These are phyloP conservation scores for Kwoniella bestiolae DNA, from an alignment of 768 basidiomycete genomes.

Conservation along the genomic window DNA sequence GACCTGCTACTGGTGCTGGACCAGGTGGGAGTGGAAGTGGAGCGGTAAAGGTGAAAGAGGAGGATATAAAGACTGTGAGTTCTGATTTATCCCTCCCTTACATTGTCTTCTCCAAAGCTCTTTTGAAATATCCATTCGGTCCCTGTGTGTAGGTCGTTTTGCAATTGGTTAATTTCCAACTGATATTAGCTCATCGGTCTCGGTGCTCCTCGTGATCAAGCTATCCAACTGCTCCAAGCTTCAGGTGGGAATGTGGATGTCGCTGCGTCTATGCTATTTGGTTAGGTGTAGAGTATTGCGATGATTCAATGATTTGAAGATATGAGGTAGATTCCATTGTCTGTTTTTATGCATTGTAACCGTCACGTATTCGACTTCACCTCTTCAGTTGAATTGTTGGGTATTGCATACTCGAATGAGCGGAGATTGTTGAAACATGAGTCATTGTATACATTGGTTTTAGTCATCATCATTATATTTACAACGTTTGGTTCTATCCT, in stretches of 20 bases:
- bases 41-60: slow-evolving; percentile 61
- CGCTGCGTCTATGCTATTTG: slow-evolving; percentile 84
- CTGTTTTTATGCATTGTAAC: too few species aligned
- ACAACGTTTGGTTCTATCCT: not conserved
- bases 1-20: slow-evolving; percentile 24
- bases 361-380: too few species aligned
- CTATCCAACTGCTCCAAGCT: slow-evolving; percentile 74
- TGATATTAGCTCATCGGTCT: slow-evolving; percentile 67
- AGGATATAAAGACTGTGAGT: slow-evolving; percentile 62
- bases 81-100: too few species aligned
- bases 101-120: too few species aligned
- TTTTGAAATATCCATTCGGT: too few species aligned
- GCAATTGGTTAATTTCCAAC: not conserved
- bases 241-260: slow-evolving; percentile 84
- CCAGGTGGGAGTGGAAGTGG: slow-evolving; percentile 32
- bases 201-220: slow-evolving; percentile 76
- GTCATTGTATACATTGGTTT: slow-evolving; percentile 4
- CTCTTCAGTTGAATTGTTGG: too few species aligned
- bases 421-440: too few species aligned
- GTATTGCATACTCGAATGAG: too few species aligned
- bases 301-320: too few species aligned
- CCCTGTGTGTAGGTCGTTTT: too few species aligned
- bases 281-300: slow-evolving; percentile 16
- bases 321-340: too few species aligned
- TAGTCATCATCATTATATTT: not conserved